Conservation (phyloP, 176 grass and related monocot genomes). For the Urochloa ruziziensis region DNA sequence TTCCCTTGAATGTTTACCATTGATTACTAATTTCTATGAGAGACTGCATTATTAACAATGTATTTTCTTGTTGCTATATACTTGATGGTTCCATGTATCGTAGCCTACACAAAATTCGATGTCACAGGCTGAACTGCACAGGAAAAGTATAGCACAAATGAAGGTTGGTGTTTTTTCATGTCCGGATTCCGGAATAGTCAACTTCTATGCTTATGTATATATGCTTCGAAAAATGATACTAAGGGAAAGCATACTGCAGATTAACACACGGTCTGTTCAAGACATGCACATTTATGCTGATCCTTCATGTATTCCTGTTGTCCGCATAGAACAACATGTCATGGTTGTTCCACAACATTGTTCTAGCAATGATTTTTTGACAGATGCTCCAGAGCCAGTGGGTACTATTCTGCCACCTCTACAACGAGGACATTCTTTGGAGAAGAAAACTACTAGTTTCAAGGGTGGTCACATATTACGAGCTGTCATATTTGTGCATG, state of each 20-base stretch:
- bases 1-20: slow-evolving; percentile 23
- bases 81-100: slow-evolving; percentile 47
- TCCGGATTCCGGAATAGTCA: neutral
- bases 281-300: slow-evolving; percentile 95
- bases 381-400: slow-evolving; percentile 30
- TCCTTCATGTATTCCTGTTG: slow-evolving; percentile 84
- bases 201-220: neutral
- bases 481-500: slow-evolving; percentile 92
- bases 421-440: slow-evolving; percentile 30
- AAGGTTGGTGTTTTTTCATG: slow-evolving; percentile 42
- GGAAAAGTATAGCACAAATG: slow-evolving; percentile 93
- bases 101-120: slow-evolving; percentile 66
- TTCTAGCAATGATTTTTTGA: slow-evolving; percentile 41
- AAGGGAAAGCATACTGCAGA: slow-evolving; percentile 49
- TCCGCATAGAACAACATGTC: slow-evolving; percentile 84
- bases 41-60: neutral
- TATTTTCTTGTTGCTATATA: neutral
- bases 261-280: slow-evolving; percentile 61
- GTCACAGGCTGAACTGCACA: slow-evolving; percentile 76
- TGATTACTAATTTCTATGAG: neutral
- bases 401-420: slow-evolving; percentile 37
- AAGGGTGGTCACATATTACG: slow-evolving; percentile 48
- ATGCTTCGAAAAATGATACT: slow-evolving; percentile 14
- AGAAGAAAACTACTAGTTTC: slow-evolving; percentile 22
- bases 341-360: slow-evolving; percentile 74